phyloP scores from a whole-genome alignment of 176 grass and related monocot genomes.

The Oryza coarctata region DNA sequence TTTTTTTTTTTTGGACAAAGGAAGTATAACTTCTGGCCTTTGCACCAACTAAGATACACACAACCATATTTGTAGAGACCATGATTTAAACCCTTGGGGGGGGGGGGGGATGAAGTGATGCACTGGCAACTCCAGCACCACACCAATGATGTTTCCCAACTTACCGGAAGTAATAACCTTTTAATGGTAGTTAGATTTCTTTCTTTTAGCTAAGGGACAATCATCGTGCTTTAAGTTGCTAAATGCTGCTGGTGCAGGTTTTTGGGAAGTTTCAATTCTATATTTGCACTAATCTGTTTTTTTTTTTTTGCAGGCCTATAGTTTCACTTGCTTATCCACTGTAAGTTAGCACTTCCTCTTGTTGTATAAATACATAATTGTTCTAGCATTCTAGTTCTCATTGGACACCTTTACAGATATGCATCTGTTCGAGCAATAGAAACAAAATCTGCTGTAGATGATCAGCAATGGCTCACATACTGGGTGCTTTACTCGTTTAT shows the following conservation, averaged over 20 bases:
- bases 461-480: slow-evolving; percentile 99
- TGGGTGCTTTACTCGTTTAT: slow-evolving; percentile 99
- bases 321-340: slow-evolving; percentile 92
- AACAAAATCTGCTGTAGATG: slow-evolving; percentile 88
- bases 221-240: not conserved
- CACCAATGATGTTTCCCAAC: not conserved
- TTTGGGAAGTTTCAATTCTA: not conserved
- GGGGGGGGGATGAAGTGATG: no score
- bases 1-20: no score
- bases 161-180: not conserved
- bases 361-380: not conserved
- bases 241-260: not conserved
- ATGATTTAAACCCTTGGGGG: no score
- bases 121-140: no score
- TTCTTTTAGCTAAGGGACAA: slow-evolving; percentile 1
- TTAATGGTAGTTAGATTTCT: not conserved
- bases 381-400: not conserved
- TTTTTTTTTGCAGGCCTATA: slow-evolving; percentile 70
- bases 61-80: no score
- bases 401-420: slow-evolving; percentile 60
- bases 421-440: slow-evolving; percentile 95
- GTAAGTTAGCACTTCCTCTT: slow-evolving; percentile 55
- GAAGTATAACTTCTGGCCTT: no score
- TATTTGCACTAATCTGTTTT: slow-evolving; percentile 22
- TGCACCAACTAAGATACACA: no score